A percentile compares a stretch with the other conserved stretches of the same genome.
These are phyloP conservation scores for Simmondsia chinensis DNA, from an alignment of 148 eudicot species.

Conservation along the genomic window DNA sequence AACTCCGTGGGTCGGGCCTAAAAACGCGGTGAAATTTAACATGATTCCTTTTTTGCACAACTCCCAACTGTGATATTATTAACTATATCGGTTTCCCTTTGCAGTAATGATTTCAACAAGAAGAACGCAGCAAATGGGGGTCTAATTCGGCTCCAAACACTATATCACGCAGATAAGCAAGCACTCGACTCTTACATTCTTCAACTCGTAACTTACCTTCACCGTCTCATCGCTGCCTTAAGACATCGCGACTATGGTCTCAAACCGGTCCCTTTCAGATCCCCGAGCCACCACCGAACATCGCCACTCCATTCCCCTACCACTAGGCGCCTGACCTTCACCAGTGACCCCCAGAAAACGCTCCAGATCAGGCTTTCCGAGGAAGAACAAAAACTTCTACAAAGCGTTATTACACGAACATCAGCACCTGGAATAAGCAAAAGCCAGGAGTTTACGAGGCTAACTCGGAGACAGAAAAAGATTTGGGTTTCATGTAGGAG, in stretches of 20 bases:
- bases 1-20: too few relatives aligned
- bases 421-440: constrained; percentile 55
- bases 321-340: too few relatives aligned
- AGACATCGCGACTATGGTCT: constrained; percentile 50
- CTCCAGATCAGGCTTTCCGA: constrained; percentile 25
- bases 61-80: too few relatives aligned
- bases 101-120: constrained; percentile 67
- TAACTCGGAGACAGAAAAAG: constrained; percentile 18
- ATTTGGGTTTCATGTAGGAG: constrained; percentile 57
- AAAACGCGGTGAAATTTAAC: too few relatives aligned
- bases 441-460: constrained; percentile 63
- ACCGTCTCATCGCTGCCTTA: constrained; percentile 48
- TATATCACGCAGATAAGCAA: constrained; percentile 71
- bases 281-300: too few relatives aligned
- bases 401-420: constrained; percentile 40
- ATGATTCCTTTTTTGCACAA: too few relatives aligned
- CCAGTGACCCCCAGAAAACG: constrained; percentile 14
- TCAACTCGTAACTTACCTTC: constrained; percentile 56
- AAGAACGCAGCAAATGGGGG: constrained; percentile 29
- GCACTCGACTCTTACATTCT: constrained; percentile 62
- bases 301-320: too few relatives aligned
- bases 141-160: constrained; percentile 68
- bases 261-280: constrained; percentile 23
- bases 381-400: constrained; percentile 62
- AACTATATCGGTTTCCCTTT: too few relatives aligned